These are phyloP conservation scores for Neurospora sp. DNA, from an alignment of 495 filamentous ascomycete genomes.

Conservation along the genomic window DNA sequence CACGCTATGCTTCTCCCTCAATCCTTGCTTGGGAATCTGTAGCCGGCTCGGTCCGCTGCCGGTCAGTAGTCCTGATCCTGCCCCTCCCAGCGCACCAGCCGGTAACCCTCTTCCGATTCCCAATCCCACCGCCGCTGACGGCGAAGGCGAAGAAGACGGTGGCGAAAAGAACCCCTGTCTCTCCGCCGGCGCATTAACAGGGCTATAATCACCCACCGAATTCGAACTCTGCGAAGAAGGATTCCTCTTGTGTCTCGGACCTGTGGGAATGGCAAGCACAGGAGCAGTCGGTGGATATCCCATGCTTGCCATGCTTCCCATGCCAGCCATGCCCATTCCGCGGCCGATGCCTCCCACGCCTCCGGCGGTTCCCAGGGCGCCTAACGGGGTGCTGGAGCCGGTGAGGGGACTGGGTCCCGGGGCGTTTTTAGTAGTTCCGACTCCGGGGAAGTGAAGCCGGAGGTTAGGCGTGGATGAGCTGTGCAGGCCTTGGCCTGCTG, in stretches of 20 bases:
- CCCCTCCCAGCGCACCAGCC: too few species aligned
- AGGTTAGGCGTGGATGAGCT: constrained; percentile 22
- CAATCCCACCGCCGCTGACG: background rate
- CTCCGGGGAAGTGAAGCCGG: background rate
- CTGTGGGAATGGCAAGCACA: background rate
- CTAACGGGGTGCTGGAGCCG: constrained; percentile 6
- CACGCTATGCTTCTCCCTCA: constrained; percentile 43
- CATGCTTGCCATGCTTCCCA: background rate
- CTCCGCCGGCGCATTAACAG: background rate
- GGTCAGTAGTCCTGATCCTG: too few species aligned
- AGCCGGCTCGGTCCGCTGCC: background rate
- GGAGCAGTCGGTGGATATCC: background rate
- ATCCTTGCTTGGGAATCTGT: background rate
- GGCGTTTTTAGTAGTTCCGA: background rate
- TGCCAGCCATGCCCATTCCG: background rate
- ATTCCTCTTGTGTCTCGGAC: constrained; percentile 28
- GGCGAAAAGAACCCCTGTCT: constrained; percentile 2
- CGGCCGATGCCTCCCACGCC: constrained; percentile 4
- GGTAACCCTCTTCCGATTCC: too few species aligned
- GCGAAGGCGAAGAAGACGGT: constrained; percentile 1
- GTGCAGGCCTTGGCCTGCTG: constrained; percentile 7
- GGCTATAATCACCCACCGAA: constrained; percentile 29
- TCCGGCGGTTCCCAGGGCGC: background rate
- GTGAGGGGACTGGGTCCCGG: background rate
- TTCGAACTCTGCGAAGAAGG: constrained; percentile 32